Conservation (phyloP, 805 yeast species). For the Pichia insulana region DNA sequence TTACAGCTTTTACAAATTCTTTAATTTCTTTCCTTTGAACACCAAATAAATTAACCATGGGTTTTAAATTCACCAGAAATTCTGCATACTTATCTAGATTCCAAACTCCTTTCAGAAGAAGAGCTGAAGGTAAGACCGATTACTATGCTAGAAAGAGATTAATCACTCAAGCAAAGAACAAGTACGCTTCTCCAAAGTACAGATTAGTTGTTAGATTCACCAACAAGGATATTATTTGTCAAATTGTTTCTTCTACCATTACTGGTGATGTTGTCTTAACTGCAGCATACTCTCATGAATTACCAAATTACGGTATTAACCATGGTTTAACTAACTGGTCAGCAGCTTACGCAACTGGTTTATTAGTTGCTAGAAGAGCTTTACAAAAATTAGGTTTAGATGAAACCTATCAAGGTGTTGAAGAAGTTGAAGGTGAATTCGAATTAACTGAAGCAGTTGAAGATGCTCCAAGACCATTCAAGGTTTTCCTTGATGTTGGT, state of each 20-base stretch:
- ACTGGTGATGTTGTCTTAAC: constrained; percentile 94
- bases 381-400: constrained; percentile 95
- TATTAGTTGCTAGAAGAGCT: constrained; percentile 97
- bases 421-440: constrained; percentile 99
- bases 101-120: constrained; percentile 99
- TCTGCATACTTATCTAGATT: constrained; percentile 97
- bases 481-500: constrained; percentile 98
- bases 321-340: constrained; percentile 99
- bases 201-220: constrained; percentile 99
- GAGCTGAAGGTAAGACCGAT: constrained; percentile 99
- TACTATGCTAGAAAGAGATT: constrained; percentile 99
- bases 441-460: constrained; percentile 98
- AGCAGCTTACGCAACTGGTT: constrained; percentile 99
- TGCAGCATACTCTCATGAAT: constrained; percentile 98
- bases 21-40: background rate
- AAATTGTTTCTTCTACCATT: constrained; percentile 92
- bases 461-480: constrained; percentile 99
- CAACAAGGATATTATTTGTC: constrained; percentile 98
- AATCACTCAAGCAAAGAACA: constrained; percentile 99
- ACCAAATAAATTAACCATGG: constrained; percentile 34
- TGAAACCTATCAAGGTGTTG: constrained; percentile 97
- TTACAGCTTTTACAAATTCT: background rate
- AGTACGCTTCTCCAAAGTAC: constrained; percentile 99
- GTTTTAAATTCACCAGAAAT: constrained; percentile 67
- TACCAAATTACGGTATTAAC: constrained; percentile 93